A percentile compares a stretch with the other conserved stretches of the same genome.
Evolutionary conservation across 805 yeast genomes (phyloP).

Genomic region (Barnettozyma populi): DNA sequence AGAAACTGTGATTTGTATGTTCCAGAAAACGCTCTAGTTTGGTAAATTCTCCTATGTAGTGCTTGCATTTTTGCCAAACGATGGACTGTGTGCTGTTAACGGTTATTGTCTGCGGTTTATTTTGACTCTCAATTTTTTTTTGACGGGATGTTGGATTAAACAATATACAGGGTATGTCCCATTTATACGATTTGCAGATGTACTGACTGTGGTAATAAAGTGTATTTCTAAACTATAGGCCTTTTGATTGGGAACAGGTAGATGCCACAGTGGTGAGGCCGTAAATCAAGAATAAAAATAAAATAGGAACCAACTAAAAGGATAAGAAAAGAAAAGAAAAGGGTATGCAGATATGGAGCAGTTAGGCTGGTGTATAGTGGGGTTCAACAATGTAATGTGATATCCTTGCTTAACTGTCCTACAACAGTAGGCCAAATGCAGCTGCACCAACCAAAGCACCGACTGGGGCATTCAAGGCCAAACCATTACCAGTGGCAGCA

Average conservation of each 20-base stretch:
- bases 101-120: background rate
- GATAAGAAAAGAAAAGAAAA: background rate
- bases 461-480: constrained; percentile 32
- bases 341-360: constrained; percentile 1
- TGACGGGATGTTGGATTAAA: too few relatives aligned
- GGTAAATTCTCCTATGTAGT: background rate
- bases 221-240: background rate
- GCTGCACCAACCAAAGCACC: constrained; percentile 38
- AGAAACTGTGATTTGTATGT: constrained; percentile 15
- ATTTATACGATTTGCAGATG: background rate
- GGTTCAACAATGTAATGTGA: background rate
- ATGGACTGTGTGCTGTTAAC: background rate
- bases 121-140: too few relatives aligned
- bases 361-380: background rate
- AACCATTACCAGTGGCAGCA: constrained; percentile 24
- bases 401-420: background rate
- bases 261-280: background rate
- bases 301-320: background rate
- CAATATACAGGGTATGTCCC: too few relatives aligned
- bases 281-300: background rate
- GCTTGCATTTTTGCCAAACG: background rate
- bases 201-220: background rate
- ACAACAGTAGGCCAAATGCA: constrained; percentile 20
- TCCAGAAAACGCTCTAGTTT: constrained; percentile 10
- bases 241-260: background rate